These are phyloP conservation scores for Citrus unshiu DNA, from an alignment of 345 rosid species.

Conservation along the genomic window DNA sequence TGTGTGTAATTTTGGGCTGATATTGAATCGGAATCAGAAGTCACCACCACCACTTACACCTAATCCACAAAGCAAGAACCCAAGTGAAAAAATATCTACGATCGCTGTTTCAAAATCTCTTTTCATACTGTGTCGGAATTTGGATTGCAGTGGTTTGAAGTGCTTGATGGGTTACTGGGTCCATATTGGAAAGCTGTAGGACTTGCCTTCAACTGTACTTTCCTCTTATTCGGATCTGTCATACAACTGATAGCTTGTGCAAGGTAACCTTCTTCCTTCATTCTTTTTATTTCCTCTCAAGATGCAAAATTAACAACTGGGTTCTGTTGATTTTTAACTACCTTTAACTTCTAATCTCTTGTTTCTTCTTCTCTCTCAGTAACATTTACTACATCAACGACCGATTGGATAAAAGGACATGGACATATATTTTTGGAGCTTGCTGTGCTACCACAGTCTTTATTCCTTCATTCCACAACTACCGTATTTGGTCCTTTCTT, in stretches of 20 bases:
- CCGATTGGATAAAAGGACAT: constrained; percentile 93
- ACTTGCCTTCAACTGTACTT: constrained; percentile 97
- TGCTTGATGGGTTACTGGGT: constrained; percentile 91
- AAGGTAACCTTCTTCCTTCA: constrained; percentile 39
- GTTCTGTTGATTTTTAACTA: not conserved
- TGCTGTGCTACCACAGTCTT: constrained; percentile 99
- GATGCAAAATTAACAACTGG: not conserved
- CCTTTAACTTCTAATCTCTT: not conserved
- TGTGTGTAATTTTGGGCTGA: not conserved
- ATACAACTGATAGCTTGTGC: constrained; percentile 99
- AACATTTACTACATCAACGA: constrained; percentile 98
- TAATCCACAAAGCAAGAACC: constrained; percentile 15
- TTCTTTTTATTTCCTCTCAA: not conserved
- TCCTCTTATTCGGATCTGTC: constrained; percentile 94
- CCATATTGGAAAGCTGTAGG: constrained; percentile 95
- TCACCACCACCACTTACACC: constrained; percentile 11
- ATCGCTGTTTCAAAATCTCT: not conserved
- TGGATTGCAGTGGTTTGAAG: constrained; percentile 88
- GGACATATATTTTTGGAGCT: constrained; percentile 99
- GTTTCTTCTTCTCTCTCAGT: constrained; percentile 34
- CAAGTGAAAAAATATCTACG: not conserved
- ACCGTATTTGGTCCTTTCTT: constrained; percentile 97
- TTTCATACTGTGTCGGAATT: not conserved
- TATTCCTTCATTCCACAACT: constrained; percentile 97
- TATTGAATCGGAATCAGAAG: not conserved